Conservation (phyloP, 768 basidiomycete species). For the Suillus spraguei region DNA sequence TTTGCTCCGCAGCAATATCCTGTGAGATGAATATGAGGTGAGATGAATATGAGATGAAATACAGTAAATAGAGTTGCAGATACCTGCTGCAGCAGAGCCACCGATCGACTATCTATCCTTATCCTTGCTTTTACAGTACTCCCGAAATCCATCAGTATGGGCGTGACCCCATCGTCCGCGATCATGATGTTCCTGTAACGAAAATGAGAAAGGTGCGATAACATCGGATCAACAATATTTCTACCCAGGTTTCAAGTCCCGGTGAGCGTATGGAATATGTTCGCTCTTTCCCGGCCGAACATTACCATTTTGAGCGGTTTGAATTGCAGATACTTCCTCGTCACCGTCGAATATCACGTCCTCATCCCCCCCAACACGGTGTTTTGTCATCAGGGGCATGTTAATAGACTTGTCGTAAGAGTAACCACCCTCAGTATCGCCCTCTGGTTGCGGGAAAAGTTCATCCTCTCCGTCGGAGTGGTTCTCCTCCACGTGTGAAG, state of each 20-base stretch:
- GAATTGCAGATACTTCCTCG: slow-evolving; percentile 57
- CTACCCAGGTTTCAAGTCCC: slow-evolving; percentile 96
- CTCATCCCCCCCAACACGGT: slow-evolving; percentile 50
- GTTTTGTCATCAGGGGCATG: slow-evolving; percentile 64
- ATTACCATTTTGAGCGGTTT: slow-evolving; percentile 40
- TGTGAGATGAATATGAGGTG: slow-evolving; percentile 28
- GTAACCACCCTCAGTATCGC: slow-evolving; percentile 72
- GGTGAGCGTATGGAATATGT: slow-evolving; percentile 89
- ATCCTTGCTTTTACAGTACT: slow-evolving; percentile 88
- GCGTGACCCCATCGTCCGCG: slow-evolving; percentile 79
- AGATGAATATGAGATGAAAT: slow-evolving; percentile 9
- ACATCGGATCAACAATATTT: slow-evolving; percentile 27
- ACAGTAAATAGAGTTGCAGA: slow-evolving; percentile 13
- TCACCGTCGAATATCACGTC: slow-evolving; percentile 82
- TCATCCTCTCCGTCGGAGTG: slow-evolving; percentile 61
- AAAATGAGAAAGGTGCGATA: slow-evolving; percentile 10
- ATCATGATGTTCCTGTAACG: slow-evolving; percentile 89
- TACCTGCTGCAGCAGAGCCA: slow-evolving; percentile 90
- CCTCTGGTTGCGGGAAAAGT: slow-evolving; percentile 75
- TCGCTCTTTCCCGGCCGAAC: slow-evolving; percentile 45
- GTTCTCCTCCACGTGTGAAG: slow-evolving; percentile 27
- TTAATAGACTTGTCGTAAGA: slow-evolving; percentile 57
- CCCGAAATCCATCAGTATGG: slow-evolving; percentile 99
- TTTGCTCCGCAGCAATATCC: slow-evolving; percentile 97
- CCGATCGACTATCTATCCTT: slow-evolving; percentile 75